These are phyloP conservation scores for Podospora tetraspora DNA, from an alignment of 495 filamentous ascomycete genomes.

Conservation along the genomic window DNA sequence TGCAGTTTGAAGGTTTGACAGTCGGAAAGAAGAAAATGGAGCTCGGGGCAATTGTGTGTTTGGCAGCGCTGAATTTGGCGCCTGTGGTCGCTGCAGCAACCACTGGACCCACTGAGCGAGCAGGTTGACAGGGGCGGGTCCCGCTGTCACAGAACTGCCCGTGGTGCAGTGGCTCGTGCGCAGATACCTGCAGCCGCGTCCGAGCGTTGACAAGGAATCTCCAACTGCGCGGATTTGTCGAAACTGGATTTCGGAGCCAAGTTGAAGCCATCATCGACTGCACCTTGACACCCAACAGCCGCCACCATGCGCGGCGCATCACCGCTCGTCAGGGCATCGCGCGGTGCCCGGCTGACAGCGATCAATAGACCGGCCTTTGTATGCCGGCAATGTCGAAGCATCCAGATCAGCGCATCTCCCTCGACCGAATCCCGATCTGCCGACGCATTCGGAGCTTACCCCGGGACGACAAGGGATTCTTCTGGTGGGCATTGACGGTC, in stretches of 20 bases:
- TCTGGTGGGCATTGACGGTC: constrained; percentile 32
- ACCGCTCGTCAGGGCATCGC: constrained; percentile 22
- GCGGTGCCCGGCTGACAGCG: constrained; percentile 10
- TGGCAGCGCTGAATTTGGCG: constrained; percentile 2
- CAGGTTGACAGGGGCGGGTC: not conserved
- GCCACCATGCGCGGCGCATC: constrained; percentile 29
- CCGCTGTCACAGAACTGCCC: not conserved
- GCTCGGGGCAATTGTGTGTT: not conserved
- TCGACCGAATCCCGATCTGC: constrained; percentile 44
- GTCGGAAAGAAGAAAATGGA: not conserved
- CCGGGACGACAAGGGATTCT: constrained; percentile 29
- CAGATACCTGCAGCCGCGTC: not conserved
- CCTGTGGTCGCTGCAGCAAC: constrained; percentile 8
- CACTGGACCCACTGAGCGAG: not conserved
- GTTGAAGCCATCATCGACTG: not conserved
- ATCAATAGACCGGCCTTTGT: constrained; percentile 25
- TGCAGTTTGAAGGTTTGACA: not conserved
- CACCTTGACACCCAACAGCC: constrained; percentile 6
- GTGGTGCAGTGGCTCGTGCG: constrained; percentile 1
- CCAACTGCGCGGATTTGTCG: constrained; percentile 1
- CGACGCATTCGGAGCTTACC: constrained; percentile 43
- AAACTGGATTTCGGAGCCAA: not conserved
- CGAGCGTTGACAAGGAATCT: not conserved
- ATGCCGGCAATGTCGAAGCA: constrained; percentile 46
- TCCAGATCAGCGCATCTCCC: constrained; percentile 51